These are phyloP conservation scores for Geoglossum glabrum DNA, from an alignment of 495 filamentous ascomycete species.

Conservation along the genomic window DNA sequence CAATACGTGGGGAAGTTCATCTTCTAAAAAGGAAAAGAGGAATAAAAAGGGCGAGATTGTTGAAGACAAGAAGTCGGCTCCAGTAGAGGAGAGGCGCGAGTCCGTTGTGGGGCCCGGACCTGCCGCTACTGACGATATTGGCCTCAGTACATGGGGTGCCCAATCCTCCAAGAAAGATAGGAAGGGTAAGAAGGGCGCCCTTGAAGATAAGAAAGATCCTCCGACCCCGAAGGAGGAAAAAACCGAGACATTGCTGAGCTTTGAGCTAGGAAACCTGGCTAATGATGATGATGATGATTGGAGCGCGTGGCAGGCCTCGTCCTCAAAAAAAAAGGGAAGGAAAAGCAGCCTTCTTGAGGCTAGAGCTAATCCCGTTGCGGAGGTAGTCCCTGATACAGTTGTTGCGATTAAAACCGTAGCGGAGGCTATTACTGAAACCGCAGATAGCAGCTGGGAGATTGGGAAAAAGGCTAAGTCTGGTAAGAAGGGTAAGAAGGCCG, in stretches of 20 bases:
- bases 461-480: not conserved
- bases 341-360: constrained; percentile 2
- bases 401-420: not conserved
- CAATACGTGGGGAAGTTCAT: not conserved
- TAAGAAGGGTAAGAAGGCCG: not conserved
- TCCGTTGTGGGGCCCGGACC: not conserved
- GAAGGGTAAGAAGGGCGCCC: not conserved
- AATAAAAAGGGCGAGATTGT: not conserved
- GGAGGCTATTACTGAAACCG: not conserved
- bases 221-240: not conserved
- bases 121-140: not conserved
- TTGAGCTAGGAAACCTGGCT: not conserved
- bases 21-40: not conserved
- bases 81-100: not conserved
- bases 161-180: not conserved
- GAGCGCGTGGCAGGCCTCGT: not conserved
- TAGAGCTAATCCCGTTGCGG: not conserved
- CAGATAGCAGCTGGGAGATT: not conserved
- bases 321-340: constrained; percentile 7
- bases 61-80: not conserved
- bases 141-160: not conserved
- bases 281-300: not conserved
- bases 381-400: not conserved
- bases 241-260: not conserved
- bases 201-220: not conserved